A percentile compares a stretch with the other conserved stretches of the same genome.
These are phyloP conservation scores for Zymoseptoria passerinii DNA, from an alignment of 2,329 filamentous ascomycete genomes.

Conservation along the genomic window DNA sequence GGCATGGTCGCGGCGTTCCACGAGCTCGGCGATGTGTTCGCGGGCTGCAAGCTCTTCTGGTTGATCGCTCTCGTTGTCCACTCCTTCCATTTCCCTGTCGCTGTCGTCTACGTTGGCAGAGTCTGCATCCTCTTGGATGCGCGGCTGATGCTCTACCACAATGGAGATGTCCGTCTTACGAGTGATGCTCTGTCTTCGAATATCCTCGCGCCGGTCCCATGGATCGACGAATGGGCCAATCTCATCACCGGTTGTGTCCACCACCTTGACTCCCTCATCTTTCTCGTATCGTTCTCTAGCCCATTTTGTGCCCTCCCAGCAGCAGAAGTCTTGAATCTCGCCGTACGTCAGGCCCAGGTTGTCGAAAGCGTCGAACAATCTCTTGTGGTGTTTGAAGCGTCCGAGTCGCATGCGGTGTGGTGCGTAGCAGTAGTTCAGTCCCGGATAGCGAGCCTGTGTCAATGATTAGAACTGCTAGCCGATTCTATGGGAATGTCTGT, in stretches of 20 bases:
- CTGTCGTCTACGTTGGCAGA: slow-evolving; percentile 2
- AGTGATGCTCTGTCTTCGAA: slow-evolving; percentile 23
- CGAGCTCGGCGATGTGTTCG: slow-evolving; percentile 21
- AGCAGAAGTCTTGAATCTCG: slow-evolving; percentile 64
- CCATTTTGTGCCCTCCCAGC: slow-evolving; percentile 79
- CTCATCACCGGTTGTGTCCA: slow-evolving; percentile 62
- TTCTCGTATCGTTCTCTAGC: slow-evolving; percentile 71
- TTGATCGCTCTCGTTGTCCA: slow-evolving; percentile 12
- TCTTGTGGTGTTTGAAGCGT: slow-evolving; percentile 67
- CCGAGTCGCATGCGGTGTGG: slow-evolving; percentile 70
- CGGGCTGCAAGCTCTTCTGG: slow-evolving; percentile 17
- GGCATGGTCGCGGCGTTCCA: slow-evolving; percentile 20
- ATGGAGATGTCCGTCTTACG: slow-evolving; percentile 29
- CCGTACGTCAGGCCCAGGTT: slow-evolving; percentile 56
- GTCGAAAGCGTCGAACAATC: slow-evolving; percentile 70
- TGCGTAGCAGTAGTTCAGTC: slow-evolving; percentile 65
- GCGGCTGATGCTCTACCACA: slow-evolving; percentile 22
- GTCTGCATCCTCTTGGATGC: slow-evolving; percentile 19
- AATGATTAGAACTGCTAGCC: not conserved
- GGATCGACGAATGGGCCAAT: slow-evolving; percentile 53
- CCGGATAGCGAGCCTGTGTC: slow-evolving; percentile 60
- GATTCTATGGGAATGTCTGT: not conserved
- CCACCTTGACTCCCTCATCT: slow-evolving; percentile 61
- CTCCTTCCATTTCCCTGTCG: slow-evolving; percentile 17
- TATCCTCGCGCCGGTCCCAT: slow-evolving; percentile 24